Evolutionary conservation across 2,329 filamentous ascomycete species (phyloP).

Genomic region (Amauroascus niger): DNA sequence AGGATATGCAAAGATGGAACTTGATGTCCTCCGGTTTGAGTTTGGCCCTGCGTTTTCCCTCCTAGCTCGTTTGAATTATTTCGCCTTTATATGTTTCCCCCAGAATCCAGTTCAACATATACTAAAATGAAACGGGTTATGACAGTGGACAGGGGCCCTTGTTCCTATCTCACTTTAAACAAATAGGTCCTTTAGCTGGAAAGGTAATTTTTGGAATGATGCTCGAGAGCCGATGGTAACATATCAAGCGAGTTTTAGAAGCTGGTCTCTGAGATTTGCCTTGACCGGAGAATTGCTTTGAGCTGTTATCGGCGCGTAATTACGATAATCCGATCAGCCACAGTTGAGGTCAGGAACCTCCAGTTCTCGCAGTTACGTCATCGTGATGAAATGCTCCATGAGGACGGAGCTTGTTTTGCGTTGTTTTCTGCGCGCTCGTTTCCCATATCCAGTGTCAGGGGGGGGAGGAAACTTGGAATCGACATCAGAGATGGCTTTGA

Average conservation of each 20-base stretch:
- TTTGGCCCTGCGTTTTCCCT: not conserved
- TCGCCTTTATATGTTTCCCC: not conserved
- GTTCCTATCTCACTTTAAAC: not conserved
- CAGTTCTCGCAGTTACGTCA: not conserved
- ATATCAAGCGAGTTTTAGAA: too few relatives aligned
- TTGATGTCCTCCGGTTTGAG: not conserved
- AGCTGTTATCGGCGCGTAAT: not conserved
- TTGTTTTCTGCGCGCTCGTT: too few relatives aligned
- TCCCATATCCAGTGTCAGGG: too few relatives aligned
- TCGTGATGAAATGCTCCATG: constrained; percentile 2
- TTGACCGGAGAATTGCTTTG: not conserved
- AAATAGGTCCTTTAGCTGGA: too few relatives aligned
- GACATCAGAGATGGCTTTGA: not conserved
- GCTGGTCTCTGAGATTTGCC: not conserved
- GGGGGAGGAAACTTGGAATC: not conserved
- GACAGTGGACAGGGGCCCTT: not conserved
- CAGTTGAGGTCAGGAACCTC: too few relatives aligned
- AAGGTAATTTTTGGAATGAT: too few relatives aligned
- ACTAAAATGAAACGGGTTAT: not conserved
- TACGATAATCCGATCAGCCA: not conserved
- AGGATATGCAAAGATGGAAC: constrained; percentile 1
- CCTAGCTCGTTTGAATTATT: not conserved
- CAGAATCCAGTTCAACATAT: not conserved
- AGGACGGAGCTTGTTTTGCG: too few relatives aligned
- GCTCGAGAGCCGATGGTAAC: too few relatives aligned